Percentiles rank a stretch among this genome's conserved stretches.
These are phyloP conservation scores for Verbena officinalis DNA, from an alignment of 257 asterid species.

Conservation along the genomic window DNA sequence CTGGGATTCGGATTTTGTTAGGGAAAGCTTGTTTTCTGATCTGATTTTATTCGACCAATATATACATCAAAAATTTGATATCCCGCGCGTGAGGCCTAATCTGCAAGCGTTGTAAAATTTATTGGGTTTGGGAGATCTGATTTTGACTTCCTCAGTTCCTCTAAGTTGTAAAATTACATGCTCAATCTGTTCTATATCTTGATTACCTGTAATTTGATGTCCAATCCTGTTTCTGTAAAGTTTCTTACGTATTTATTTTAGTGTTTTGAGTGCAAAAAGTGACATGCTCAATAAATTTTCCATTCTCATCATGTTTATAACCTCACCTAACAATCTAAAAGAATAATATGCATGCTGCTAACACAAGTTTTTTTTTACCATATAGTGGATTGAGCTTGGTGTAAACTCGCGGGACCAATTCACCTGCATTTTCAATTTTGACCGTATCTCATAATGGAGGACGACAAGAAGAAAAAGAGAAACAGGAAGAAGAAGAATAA, in stretches of 20 bases:
- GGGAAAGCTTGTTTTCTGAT: constrained; percentile 9
- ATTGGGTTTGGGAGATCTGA: constrained; percentile 24
- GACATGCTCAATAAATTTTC: neutral
- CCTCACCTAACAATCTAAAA: neutral
- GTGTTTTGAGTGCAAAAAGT: constrained; percentile 9
- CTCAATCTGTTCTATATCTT: neutral
- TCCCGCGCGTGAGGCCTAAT: neutral
- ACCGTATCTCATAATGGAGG: constrained; percentile 46
- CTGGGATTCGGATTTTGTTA: constrained; percentile 21
- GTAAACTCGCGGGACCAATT: neutral
- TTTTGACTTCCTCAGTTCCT: constrained; percentile 1
- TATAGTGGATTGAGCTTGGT: constrained; percentile 10
- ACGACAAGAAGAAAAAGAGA: constrained; percentile 64
- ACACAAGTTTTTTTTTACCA: neutral
- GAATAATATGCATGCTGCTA: constrained; percentile 1
- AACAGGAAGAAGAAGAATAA: constrained; percentile 73
- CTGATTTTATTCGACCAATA: constrained; percentile 22
- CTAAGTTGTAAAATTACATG: neutral
- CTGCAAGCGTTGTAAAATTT: neutral
- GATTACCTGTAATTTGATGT: constrained; percentile 1
- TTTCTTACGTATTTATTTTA: constrained; percentile 8
- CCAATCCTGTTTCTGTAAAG: neutral
- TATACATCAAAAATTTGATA: neutral
- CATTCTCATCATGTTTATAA: neutral
- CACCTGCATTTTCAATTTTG: constrained; percentile 4